These are phyloP conservation scores for Phyllosticta citrichinensis DNA, from an alignment of 2,329 filamentous ascomycete species.

Conservation along the genomic window DNA sequence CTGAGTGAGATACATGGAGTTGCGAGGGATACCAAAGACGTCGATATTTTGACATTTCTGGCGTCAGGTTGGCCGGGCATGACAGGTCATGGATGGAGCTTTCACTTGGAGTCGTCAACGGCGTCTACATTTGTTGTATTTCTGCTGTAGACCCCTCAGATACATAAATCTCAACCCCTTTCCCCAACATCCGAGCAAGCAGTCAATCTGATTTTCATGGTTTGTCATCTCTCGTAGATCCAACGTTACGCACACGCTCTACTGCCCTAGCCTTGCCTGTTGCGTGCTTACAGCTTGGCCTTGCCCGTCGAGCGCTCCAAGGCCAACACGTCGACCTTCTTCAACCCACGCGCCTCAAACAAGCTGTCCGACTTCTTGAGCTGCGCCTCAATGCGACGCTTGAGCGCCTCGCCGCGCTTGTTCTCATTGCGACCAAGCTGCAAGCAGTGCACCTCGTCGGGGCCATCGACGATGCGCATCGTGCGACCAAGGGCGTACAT, in stretches of 20 bases:
- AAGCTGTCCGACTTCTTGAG: constrained; percentile 54
- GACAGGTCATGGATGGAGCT: not conserved
- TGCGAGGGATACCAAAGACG: too few relatives aligned
- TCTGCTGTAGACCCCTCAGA: not conserved
- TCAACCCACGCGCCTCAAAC: constrained; percentile 46
- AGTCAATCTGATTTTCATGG: not conserved
- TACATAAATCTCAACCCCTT: not conserved
- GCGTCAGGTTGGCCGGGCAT: not conserved
- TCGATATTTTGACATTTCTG: not conserved
- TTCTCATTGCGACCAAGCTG: constrained; percentile 78
- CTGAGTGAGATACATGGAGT: not conserved
- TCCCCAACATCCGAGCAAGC: not conserved
- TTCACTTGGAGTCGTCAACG: not conserved
- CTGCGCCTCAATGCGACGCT: constrained; percentile 55
- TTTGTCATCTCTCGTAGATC: not conserved
- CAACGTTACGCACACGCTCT: not conserved
- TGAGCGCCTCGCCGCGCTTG: constrained; percentile 51
- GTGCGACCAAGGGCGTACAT: constrained; percentile 78
- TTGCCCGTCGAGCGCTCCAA: constrained; percentile 5
- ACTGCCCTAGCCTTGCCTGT: not conserved
- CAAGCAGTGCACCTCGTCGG: constrained; percentile 78
- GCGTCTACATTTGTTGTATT: not conserved
- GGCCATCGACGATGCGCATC: constrained; percentile 79
- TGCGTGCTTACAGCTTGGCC: constrained; percentile 6
- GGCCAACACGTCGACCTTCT: constrained; percentile 1